Evolutionary conservation across 2,329 filamentous ascomycete species (phyloP), one percentile per base, ranked within the genome.

Genomic region (Fusarium guadeloupense): DNA sequence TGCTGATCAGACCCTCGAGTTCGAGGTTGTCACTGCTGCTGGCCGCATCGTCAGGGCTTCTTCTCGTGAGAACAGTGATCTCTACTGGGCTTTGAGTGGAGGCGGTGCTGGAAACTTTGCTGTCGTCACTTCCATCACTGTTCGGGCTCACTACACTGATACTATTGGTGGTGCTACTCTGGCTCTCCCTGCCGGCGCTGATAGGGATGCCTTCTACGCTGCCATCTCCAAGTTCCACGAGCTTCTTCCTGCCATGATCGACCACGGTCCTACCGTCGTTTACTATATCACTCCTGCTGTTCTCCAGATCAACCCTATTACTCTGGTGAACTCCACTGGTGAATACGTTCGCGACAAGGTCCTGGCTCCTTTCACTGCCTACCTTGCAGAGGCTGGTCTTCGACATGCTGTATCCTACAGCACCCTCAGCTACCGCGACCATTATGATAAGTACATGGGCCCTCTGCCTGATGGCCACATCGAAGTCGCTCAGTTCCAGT

Each of bases 61-160:
- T 5, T 76, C 75, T 1, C 68, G 66, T 0, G 57, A 80, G 26
- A 83, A 89, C 60, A 53, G 75, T 0, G 86, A 89, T 45, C 75
- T 89, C 2, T 89, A 85, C 74, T 90, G 86, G 86, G 87, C 86
- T 2, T 72, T 88, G 1, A 77, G 77, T 35, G 85, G 86, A 4
- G 85, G 86, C 0, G 86, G 87, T 3, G 82, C 80, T 9, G 84
- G 85, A 14, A 87, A 79, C 25, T 89, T 83, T 62, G 86, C 78
- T 3, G 76, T 88, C 3, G 83, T 88, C 2, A 71, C 80, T 14
- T 83, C 81, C 3, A 76, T 87, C 70, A 87, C 83, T 0, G 75
- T 81, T 34, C 83, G 83, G 49, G 77, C 80, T 2, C 77, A 86
- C 68, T 73, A 76, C 0, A 80, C 82, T 30, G 72, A 6, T 14